These are phyloP conservation scores for Lachancea meyersii DNA, from an alignment of 805 yeast genomes.

Conservation along the genomic window DNA sequence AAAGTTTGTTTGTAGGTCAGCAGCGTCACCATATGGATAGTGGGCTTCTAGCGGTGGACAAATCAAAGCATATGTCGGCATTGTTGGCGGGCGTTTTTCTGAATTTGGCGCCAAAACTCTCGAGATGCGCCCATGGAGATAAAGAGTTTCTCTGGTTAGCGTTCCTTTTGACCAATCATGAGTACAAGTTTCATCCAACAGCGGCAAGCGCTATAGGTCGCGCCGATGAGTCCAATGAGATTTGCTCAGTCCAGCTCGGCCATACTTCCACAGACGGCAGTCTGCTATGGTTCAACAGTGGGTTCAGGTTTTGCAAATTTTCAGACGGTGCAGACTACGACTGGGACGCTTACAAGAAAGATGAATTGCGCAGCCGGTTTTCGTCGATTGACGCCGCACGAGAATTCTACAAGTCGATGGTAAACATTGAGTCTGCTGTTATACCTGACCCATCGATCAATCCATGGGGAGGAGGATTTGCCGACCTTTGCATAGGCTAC, in stretches of 20 bases:
- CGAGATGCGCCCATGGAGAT: constrained; percentile 62
- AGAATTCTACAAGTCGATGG: constrained; percentile 11
- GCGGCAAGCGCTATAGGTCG: constrained; percentile 18
- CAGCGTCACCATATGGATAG: constrained; percentile 44
- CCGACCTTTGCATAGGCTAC: constrained; percentile 7
- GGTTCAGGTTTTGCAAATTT: constrained; percentile 16
- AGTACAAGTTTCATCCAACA: constrained; percentile 18
- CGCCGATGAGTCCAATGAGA: constrained; percentile 7
- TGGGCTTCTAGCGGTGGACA: constrained; percentile 40
- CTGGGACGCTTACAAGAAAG: constrained; percentile 5
- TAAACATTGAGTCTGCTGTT: constrained; percentile 11
- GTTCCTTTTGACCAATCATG: constrained; percentile 50
- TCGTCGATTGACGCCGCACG: constrained; percentile 8
- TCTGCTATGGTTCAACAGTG: constrained; percentile 20
- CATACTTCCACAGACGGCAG: constrained; percentile 12
- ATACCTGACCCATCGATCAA: constrained; percentile 7
- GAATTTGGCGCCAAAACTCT: constrained; percentile 40
- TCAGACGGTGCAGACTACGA: constrained; percentile 12
- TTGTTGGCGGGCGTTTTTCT: constrained; percentile 39
- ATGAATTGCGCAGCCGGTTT: constrained; percentile 5
- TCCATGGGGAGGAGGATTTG: constrained; percentile 8
- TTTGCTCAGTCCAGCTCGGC: constrained; percentile 15
- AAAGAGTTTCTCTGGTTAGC: constrained; percentile 71
- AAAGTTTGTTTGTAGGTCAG: constrained; percentile 40
- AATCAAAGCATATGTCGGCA: constrained; percentile 43